Evolutionary conservation across 768 basidiomycete genomes (phyloP), one percentile per base, ranked within the genome.

Genomic region (Boletus huronensis): DNA sequence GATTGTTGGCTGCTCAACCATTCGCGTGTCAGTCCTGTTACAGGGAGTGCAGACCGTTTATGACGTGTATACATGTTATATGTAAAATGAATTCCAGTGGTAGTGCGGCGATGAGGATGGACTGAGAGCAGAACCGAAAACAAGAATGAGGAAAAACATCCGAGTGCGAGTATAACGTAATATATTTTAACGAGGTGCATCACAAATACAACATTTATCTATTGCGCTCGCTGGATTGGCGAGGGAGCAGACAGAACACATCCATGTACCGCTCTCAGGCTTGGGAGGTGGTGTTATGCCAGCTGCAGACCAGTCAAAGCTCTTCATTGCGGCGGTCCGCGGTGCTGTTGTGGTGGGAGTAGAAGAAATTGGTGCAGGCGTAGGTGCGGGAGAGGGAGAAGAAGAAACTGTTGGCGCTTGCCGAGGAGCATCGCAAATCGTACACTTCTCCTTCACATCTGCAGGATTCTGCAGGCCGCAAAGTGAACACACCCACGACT

Each of bases 401-500:
- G 70, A 48, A 3, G 63, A 23, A n/a, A 25, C n/a, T 26, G 55
- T 40, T 26, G 61, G 46, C 61, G 50, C 62, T 34, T 59, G 69
- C 38, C 70, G 69, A 0, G 72, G 74, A 1, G 72, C 58, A 25
- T 79, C 79, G 51, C 80, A 82, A 10, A 78, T 53, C 5, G 66
- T 69, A 57, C 81, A 81, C 57, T 80, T 79, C 31, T 75, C 74
- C 45, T 59, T 69, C 16, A 69, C 75, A 23, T 59, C 62, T 3
- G 60, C 70, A 4, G 75, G 64, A 51, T 76, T 80, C 46, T 64
- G 62, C 34, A 77, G 60, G 64, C 70, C 72, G 56, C 89, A 91
- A 3, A 67, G 59, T 0, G 67, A 69, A 64, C 88, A 90, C 16
- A 59, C 79, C 88, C 88, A 90, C n/a, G 57, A 60, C 43, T 59